A percentile compares a stretch with the other conserved stretches of the same genome.
These are phyloP conservation scores for Aspergillus pseudoglaucus DNA, from an alignment of 2,329 filamentous ascomycete species.

Conservation along the genomic window DNA sequence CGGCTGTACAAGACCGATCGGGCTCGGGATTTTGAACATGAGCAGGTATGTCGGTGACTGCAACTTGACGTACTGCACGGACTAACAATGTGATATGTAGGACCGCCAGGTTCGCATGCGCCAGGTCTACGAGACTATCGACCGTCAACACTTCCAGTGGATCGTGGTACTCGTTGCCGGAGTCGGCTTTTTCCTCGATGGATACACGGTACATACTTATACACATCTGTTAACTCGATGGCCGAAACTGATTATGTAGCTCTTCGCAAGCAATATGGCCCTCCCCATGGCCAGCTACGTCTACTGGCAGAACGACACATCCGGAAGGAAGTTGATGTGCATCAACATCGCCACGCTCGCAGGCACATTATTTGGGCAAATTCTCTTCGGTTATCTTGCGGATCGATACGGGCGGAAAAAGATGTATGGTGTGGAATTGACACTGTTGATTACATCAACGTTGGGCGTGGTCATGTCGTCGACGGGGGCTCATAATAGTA, in stretches of 20 bases:
- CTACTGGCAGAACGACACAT: constrained; percentile 39
- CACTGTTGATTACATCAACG: constrained; percentile 42
- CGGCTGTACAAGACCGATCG: constrained; percentile 39
- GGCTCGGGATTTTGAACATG: constrained; percentile 39
- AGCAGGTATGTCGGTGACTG: constrained; percentile 22
- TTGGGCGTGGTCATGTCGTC: constrained; percentile 44
- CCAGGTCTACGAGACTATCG: constrained; percentile 41
- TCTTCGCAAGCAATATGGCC: constrained; percentile 48
- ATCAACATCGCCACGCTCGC: constrained; percentile 44
- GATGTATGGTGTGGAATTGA: constrained; percentile 47
- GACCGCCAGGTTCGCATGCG: constrained; percentile 39
- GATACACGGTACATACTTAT: constrained; percentile 30
- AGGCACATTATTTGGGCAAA: constrained; percentile 43
- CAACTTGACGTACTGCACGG: not conserved
- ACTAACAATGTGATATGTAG: constrained; percentile 12
- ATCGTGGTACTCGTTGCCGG: constrained; percentile 42
- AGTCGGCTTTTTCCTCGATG: constrained; percentile 46
- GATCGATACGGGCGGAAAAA: constrained; percentile 45
- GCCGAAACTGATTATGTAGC: constrained; percentile 13
- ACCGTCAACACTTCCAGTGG: constrained; percentile 38
- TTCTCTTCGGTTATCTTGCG: constrained; percentile 42
- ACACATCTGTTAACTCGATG: not conserved
- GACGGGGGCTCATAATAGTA: constrained; percentile 35
- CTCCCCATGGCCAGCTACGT: constrained; percentile 44
- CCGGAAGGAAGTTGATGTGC: constrained; percentile 29